phyloP scores from a whole-genome alignment of 345 rosid species.

The Linum lewisii region DNA sequence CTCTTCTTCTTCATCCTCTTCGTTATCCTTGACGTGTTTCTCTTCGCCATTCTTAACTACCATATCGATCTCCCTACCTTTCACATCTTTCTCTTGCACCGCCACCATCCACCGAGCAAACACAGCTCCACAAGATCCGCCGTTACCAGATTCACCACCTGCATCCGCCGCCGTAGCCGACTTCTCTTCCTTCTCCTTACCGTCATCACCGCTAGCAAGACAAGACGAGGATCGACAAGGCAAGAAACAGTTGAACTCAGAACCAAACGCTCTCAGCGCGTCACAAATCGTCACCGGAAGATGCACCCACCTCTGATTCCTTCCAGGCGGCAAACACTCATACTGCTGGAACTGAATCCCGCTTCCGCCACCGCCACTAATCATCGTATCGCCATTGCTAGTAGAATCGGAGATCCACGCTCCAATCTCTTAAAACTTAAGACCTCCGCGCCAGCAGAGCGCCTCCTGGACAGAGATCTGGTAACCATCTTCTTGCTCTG shows the following conservation, averaged over 20 bases:
- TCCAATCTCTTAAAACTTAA: conserved; percentile 53
- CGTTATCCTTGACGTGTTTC: conserved; percentile 30
- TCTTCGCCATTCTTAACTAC: conserved; percentile 37
- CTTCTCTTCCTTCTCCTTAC: conserved; percentile 23
- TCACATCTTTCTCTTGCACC: conserved; percentile 58
- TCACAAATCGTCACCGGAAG: conserved; percentile 76
- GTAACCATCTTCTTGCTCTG: conserved; percentile 66
- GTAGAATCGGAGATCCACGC: conserved; percentile 1
- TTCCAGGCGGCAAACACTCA: conserved; percentile 32
- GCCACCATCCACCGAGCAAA: conserved; percentile 78
- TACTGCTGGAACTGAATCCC: conserved; percentile 20
- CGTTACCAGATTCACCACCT: conserved; percentile 9
- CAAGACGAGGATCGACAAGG: conserved; percentile 87
- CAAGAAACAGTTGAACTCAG: conserved; percentile 78
- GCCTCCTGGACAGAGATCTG: conserved; percentile 20
- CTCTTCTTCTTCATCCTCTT: conserved; percentile 18
- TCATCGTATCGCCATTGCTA: conserved; percentile 12
- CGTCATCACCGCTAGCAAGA: conserved; percentile 16
- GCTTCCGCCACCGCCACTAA: conserved; percentile 10
- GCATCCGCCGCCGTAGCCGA: not conserved
- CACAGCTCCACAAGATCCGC: conserved; percentile 60
- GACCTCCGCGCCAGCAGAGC: conserved; percentile 36
- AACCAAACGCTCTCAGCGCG: conserved; percentile 63
- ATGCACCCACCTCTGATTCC: conserved; percentile 79
- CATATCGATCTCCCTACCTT: conserved; percentile 59